phyloP scores from a whole-genome alignment of 164 flowering plant species.

The Tetracentron sinense region DNA sequence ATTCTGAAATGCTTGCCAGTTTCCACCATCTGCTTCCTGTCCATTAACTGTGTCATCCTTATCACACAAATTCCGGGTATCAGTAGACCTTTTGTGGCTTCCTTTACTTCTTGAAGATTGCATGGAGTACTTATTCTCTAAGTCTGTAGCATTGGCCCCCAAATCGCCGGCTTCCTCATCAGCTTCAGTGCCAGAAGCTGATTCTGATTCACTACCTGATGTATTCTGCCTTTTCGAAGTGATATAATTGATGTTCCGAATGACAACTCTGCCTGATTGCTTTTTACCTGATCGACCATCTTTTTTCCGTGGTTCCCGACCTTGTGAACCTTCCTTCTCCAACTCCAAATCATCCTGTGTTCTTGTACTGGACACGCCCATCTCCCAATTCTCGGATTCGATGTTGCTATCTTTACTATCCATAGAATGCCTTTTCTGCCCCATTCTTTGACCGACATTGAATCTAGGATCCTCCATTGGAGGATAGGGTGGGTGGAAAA shows the following conservation, averaged over 20 bases:
- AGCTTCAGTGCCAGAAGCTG: slow-evolving; percentile 48
- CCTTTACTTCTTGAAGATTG: slow-evolving; percentile 39
- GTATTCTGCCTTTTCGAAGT: slow-evolving; percentile 51
- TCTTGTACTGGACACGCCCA: slow-evolving; percentile 31
- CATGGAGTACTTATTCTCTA: slow-evolving; percentile 25
- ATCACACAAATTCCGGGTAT: slow-evolving; percentile 22
- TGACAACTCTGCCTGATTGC: slow-evolving; percentile 62
- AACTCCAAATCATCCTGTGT: slow-evolving; percentile 45
- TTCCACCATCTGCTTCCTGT: slow-evolving; percentile 49
- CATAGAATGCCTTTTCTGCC: slow-evolving; percentile 54
- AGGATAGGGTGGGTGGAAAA: slow-evolving; percentile 54
- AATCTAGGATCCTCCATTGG: slow-evolving; percentile 51
- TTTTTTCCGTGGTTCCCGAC: slow-evolving; percentile 37
- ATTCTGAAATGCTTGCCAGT: slow-evolving; percentile 93
- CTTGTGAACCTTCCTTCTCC: slow-evolving; percentile 39
- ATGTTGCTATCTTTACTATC: slow-evolving; percentile 47
- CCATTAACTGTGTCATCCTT: slow-evolving; percentile 30
- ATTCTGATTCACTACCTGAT: slow-evolving; percentile 45
- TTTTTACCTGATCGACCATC: slow-evolving; percentile 52
- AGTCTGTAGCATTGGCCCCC: slow-evolving; percentile 18
- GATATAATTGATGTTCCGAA: slow-evolving; percentile 85
- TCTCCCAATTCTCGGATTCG: slow-evolving; percentile 61
- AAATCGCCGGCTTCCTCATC: slow-evolving; percentile 39
- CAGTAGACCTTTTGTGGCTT: slow-evolving; percentile 19
- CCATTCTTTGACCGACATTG: slow-evolving; percentile 34